Conservation (phyloP, 169 alveolate species). For the Miamiensis avidus region DNA sequence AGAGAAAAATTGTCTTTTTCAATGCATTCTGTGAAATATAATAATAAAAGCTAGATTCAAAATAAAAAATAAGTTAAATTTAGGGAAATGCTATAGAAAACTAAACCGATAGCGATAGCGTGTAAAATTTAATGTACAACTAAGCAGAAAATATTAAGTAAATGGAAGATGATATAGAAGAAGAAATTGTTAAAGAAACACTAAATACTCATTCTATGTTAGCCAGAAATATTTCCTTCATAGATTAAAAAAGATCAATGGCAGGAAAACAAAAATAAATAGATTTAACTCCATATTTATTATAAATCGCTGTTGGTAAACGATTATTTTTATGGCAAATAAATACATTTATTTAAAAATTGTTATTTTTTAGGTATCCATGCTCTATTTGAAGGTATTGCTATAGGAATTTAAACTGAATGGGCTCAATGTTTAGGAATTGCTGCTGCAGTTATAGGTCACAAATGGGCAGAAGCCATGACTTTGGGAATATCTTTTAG, state of each 20-base stretch:
- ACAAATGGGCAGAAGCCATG: slow-evolving; percentile 84
- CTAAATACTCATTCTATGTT: no score
- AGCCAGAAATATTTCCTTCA: background rate
- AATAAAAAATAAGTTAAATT: background rate
- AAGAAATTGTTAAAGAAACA: background rate
- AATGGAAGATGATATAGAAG: no score
- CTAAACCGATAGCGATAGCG: background rate
- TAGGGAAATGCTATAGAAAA: background rate
- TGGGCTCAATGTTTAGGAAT: slow-evolving; percentile 50
- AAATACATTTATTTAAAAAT: background rate
- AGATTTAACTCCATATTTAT: slow-evolving; percentile 59
- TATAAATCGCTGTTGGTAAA: slow-evolving; percentile 57
- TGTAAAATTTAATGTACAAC: no score
- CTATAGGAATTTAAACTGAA: slow-evolving; percentile 72
- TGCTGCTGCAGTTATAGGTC: slow-evolving; percentile 66
- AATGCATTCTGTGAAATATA: no score
- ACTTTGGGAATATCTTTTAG: slow-evolving; percentile 68
- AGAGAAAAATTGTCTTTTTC: background rate
- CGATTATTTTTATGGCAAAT: background rate
- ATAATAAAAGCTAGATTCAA: background rate
- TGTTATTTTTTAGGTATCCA: slow-evolving; percentile 50
- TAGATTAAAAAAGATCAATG: background rate
- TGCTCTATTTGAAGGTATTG: slow-evolving; percentile 82
- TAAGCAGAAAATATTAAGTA: no score
- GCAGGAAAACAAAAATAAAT: slow-evolving; percentile 22